Evolutionary conservation across 208 protist species (phyloP), one percentile per base, ranked within the genome.

Genomic region (Wallacemonas sp.): DNA sequence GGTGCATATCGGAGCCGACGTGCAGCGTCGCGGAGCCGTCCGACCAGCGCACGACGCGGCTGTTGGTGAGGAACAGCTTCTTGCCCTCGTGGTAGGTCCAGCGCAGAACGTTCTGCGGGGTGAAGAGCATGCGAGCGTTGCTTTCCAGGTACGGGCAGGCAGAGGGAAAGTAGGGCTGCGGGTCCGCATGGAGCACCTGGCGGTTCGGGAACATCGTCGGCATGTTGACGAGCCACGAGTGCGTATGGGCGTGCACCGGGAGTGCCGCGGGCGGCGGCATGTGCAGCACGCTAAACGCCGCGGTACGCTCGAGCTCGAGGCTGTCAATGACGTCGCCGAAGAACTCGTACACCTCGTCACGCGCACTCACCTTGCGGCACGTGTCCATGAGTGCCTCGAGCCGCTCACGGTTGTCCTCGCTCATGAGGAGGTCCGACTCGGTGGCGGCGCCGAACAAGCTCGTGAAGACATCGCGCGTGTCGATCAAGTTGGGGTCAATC

Each of bases 171-270:
- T 86, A 96, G 10, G 86, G 84, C 33, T 80, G 77, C 1, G 91
- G 91, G 54, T 93, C 86, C 57, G 85, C 88, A 67, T 96, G 91
- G 57, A 96, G 63, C 3, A 81, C 86, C 62, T 94, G 91, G 8
- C 91, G 86, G 44, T 92, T 93, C 0, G 88, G 86, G 1, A 67
- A 69, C 57, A 96, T 93, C 31, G 79, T 84, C 0, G 91, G 88
- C 91, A 96, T 94, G 31, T 96, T 87, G 16, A 86, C 65, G 18
- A 96, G 63, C 87, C 87, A 96, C 31, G 79, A 59, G 11, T 65
- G 65, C 14, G 57, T n/a, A 45, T 33, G 2, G 1, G 57, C 48
- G 23, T 28, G 20, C 31, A 16, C 11, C 7, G 59, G 41, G 8
- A 20, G 2, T 25, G 48, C 14, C n/a, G 42, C 57, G 42, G 63